A percentile compares a stretch with the other conserved stretches of the same genome.
Conservation (phyloP, 257 asterid species). For the Ilex aquifolium region DNA sequence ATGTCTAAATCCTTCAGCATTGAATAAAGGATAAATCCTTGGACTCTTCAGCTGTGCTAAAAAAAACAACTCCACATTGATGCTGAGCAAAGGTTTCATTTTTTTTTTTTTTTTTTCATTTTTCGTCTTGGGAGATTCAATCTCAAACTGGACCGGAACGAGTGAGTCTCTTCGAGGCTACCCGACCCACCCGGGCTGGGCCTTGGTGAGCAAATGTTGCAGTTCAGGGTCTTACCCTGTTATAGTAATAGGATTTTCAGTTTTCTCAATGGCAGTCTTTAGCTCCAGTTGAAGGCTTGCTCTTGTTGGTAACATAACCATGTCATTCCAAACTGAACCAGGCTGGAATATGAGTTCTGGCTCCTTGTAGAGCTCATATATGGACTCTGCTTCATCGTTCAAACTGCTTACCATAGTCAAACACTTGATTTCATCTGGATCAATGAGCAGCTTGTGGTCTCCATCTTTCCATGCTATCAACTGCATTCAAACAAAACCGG, state of each 20-base stretch:
- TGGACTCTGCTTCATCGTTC: constrained; percentile 84
- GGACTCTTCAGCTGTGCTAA: too few relatives aligned
- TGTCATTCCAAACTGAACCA: constrained; percentile 64
- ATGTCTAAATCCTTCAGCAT: too few relatives aligned
- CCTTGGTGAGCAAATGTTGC: too few relatives aligned
- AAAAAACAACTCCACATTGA: too few relatives aligned
- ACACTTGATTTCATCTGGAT: constrained; percentile 57
- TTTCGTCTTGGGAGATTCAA: too few relatives aligned
- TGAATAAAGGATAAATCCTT: too few relatives aligned
- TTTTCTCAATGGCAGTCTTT: constrained; percentile 36
- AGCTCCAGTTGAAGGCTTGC: constrained; percentile 48
- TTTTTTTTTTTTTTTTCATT: too few relatives aligned
- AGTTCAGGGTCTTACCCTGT: background rate
- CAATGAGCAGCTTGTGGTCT: constrained; percentile 56
- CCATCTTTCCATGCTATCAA: constrained; percentile 95
- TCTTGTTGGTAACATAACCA: constrained; percentile 48
- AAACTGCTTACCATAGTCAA: constrained; percentile 43
- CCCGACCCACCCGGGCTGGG: too few relatives aligned
- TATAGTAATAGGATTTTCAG: constrained; percentile 23
- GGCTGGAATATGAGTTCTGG: constrained; percentile 22
- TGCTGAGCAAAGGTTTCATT: too few relatives aligned
- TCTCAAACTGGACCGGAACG: too few relatives aligned
- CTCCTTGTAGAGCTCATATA: constrained; percentile 50
- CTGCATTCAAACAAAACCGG: constrained; percentile 25
- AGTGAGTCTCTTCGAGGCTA: too few relatives aligned